Percentiles rank a stretch among this genome's conserved stretches.
Conservation (phyloP, 441 rosid genomes). For the Erodium texanum region DNA sequence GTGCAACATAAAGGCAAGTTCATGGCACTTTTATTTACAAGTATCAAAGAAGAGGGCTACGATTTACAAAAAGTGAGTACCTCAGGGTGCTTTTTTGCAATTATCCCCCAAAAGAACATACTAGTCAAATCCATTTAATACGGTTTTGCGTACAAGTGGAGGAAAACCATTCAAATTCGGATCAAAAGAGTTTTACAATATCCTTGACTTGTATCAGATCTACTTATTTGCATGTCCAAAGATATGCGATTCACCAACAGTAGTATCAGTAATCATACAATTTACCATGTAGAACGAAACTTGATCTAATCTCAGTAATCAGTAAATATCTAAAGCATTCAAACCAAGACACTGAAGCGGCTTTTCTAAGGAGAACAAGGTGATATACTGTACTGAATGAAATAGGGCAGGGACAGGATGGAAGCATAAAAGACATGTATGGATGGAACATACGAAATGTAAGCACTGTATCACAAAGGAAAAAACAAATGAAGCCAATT, state of each 20-base stretch:
- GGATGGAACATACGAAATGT: not conserved
- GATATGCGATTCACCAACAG: not conserved
- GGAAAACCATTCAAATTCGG: not conserved
- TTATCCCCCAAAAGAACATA: too few species aligned
- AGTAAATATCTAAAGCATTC: not conserved
- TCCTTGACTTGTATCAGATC: not conserved
- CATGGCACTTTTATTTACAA: too few species aligned
- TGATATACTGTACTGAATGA: not conserved
- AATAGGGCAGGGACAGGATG: not conserved
- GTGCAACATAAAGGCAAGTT: too few species aligned
- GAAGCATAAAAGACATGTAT: not conserved
- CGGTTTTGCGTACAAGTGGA: not conserved
- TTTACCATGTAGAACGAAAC: not conserved
- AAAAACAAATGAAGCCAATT: not conserved
- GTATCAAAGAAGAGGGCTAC: too few species aligned
- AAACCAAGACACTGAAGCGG: not conserved
- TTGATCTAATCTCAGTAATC: too few species aligned
- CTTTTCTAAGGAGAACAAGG: not conserved
- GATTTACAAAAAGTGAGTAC: too few species aligned
- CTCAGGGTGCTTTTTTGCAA: too few species aligned
- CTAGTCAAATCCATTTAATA: too few species aligned
- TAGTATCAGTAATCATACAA: not conserved
- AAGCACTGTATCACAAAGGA: not conserved
- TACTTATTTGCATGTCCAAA: not conserved
- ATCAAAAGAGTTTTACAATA: not conserved